Percentiles rank a stretch among this genome's conserved stretches.
These are phyloP conservation scores for Chaetomiaceae sp. DNA, from an alignment of 2,329 filamentous ascomycete species.

Conservation along the genomic window DNA sequence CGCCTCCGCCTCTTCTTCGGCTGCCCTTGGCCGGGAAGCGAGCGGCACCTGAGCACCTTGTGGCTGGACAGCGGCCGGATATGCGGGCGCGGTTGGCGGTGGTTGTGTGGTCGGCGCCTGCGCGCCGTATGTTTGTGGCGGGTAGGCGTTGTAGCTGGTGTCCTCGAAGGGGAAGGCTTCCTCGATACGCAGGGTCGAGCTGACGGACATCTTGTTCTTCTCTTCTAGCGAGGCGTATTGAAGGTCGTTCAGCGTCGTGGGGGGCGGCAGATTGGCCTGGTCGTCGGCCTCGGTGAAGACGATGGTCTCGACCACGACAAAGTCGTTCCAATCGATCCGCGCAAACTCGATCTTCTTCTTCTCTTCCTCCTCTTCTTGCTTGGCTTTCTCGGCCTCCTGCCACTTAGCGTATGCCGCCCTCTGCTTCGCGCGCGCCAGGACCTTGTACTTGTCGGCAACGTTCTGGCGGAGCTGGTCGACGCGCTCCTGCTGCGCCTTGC, in stretches of 20 bases:
- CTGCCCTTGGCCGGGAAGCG: constrained; percentile 32
- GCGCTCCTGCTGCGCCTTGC: constrained; percentile 67
- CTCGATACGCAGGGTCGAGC: constrained; percentile 79
- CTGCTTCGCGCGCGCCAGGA: constrained; percentile 76
- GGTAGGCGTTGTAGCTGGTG: constrained; percentile 51
- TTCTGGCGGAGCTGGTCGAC: constrained; percentile 71
- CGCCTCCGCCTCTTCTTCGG: constrained; percentile 59
- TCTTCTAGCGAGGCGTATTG: constrained; percentile 94
- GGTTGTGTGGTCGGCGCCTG: constrained; percentile 40
- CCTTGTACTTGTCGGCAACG: constrained; percentile 70
- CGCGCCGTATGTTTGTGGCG: constrained; percentile 41
- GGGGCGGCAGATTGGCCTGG: constrained; percentile 77
- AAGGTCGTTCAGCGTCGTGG: constrained; percentile 83
- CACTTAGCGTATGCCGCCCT: constrained; percentile 83
- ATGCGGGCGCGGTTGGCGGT: constrained; percentile 29
- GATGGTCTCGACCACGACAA: constrained; percentile 92
- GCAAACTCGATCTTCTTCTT: constrained; percentile 72
- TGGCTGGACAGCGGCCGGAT: constrained; percentile 27
- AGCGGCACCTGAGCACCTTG: constrained; percentile 33
- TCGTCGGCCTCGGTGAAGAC: constrained; percentile 88
- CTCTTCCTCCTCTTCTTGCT: constrained; percentile 83
- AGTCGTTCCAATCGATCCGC: constrained; percentile 97
- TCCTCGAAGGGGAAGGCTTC: constrained; percentile 87
- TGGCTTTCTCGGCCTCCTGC: constrained; percentile 78
- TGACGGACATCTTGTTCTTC: constrained; percentile 84